These are phyloP conservation scores for Dendrobium chrysotoxum DNA, from an alignment of 106 monocot species.

Conservation along the genomic window DNA sequence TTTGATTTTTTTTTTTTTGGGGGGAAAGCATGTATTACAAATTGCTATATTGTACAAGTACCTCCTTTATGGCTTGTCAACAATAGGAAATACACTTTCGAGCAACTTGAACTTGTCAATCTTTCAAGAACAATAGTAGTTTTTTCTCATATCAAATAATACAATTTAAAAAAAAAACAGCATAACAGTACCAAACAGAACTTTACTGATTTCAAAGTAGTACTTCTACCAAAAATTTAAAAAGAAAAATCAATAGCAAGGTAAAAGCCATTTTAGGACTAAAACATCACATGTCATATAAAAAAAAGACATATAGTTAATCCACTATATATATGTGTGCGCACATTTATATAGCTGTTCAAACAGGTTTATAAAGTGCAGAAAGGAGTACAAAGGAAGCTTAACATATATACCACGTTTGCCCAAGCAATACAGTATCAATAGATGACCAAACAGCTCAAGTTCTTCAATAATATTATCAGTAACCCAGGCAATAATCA, in stretches of 20 bases:
- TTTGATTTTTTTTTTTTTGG: background rate
- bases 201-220: background rate
- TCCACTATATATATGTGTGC: background rate
- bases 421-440: background rate
- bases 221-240: background rate
- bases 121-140: background rate
- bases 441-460: background rate
- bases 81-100: background rate
- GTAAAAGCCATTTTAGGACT: background rate
- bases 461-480: background rate
- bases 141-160: background rate
- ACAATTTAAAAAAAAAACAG: background rate
- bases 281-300: too few relatives aligned
- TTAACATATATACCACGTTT: background rate
- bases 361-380: background rate
- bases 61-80: background rate
- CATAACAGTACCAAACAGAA: background rate
- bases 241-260: background rate
- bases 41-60: background rate
- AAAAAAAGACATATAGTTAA: too few relatives aligned
- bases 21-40: background rate
- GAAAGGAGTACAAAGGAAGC: background rate
- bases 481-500: background rate
- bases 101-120: background rate
- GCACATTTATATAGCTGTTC: background rate